A percentile compares a stretch with the other conserved stretches of the same genome.
These are phyloP conservation scores for Vigna angularis DNA, from an alignment of 306 rosid genomes.

Conservation along the genomic window DNA sequence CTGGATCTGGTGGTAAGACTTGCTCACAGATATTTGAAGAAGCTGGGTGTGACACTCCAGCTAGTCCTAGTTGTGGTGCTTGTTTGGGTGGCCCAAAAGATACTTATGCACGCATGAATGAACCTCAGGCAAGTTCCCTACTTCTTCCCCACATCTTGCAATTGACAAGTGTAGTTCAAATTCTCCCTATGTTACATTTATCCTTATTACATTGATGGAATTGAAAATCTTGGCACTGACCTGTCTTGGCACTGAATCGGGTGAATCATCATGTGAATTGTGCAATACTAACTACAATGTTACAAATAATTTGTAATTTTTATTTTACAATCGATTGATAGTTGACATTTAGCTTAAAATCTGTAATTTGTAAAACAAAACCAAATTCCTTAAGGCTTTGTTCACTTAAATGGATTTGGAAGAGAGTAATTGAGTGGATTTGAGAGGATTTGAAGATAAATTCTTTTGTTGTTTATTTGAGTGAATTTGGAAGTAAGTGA, in stretches of 20 bases:
- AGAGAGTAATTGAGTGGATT: too few species aligned
- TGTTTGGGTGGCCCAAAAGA: slow-evolving; percentile 98
- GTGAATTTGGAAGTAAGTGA: too few species aligned
- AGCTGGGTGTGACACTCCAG: slow-evolving; percentile 99
- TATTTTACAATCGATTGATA: background rate
- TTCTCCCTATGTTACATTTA: slow-evolving; percentile 14
- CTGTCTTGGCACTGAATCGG: background rate
- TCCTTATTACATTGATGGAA: slow-evolving; percentile 14
- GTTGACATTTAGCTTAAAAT: background rate
- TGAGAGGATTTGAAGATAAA: too few species aligned
- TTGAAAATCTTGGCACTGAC: slow-evolving; percentile 12
- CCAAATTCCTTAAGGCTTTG: background rate
- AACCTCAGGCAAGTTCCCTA: slow-evolving; percentile 69
- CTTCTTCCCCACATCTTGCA: slow-evolving; percentile 22
- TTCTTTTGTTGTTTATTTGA: too few species aligned
- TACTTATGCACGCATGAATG: slow-evolving; percentile 91
- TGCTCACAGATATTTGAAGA: slow-evolving; percentile 99
- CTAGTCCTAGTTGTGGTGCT: slow-evolving; percentile 96
- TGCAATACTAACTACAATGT: too few species aligned
- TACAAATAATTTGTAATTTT: too few species aligned
- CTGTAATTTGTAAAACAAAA: background rate
- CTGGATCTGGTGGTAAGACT: slow-evolving; percentile 96
- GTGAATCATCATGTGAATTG: too few species aligned
- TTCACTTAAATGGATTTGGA: too few species aligned
- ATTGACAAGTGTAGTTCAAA: background rate